Percentiles rank a stretch among this genome's conserved stretches.
phyloP scores from a whole-genome alignment of 371 early-diverging fungal species.

The Syncephalastrum sp. region DNA sequence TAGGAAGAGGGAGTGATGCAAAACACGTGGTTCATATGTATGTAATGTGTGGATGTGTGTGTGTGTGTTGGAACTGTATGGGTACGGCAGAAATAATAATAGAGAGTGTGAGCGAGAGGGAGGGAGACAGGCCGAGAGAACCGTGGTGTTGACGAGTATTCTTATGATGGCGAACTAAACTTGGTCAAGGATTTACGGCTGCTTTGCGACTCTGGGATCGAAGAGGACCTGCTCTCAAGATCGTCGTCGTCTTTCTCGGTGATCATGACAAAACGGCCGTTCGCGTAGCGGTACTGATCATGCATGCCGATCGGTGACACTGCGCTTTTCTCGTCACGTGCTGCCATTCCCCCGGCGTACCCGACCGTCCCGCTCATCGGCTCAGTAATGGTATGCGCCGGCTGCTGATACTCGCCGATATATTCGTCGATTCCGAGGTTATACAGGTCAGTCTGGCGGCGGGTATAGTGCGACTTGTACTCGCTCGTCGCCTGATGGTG shows the following conservation, averaged over 20 bases:
- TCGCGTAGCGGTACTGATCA: constrained; percentile 15
- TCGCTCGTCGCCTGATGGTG: constrained; percentile 8
- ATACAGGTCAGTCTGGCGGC: constrained; percentile 4
- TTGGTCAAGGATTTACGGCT: constrained; percentile 21
- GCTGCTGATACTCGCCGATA: constrained; percentile 4
- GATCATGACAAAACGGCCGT: constrained; percentile 19
- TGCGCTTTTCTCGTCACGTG: constrained; percentile 1
- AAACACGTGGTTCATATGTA: not conserved
- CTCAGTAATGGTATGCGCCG: not conserved
- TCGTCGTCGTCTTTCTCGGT: constrained; percentile 17
- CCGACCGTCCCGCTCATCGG: constrained; percentile 12
- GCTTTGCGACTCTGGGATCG: constrained; percentile 18
- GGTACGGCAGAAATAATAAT: not conserved
- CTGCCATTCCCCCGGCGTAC: constrained; percentile 3
- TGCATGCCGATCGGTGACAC: constrained; percentile 11
- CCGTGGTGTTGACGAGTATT: not conserved
- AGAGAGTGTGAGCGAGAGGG: not conserved
- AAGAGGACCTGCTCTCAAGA: constrained; percentile 15
- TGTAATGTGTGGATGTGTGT: not conserved
- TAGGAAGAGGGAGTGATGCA: not conserved
- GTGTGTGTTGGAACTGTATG: not conserved
- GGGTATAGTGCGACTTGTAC: not conserved
- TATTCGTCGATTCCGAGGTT: constrained; percentile 16
- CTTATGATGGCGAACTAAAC: constrained; percentile 4
- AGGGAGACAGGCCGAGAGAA: not conserved